Evolutionary conservation across 1,284 basidiomycete species (phyloP).

Genomic region (Trichosporon ovoides): DNA sequence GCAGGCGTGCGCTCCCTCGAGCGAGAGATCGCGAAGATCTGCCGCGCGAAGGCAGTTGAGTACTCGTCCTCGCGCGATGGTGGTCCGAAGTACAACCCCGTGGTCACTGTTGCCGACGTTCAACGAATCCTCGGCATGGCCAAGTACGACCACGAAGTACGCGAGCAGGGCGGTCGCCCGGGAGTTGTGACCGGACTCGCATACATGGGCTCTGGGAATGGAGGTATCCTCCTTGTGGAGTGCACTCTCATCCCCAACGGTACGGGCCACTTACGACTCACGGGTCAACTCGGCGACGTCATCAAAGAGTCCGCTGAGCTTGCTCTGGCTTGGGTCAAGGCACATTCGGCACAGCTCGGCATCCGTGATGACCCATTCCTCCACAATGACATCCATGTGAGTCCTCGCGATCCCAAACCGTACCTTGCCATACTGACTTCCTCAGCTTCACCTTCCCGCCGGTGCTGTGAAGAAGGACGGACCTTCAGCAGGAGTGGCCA

Average conservation of each 20-base stretch:
- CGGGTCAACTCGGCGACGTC: conserved; percentile 95
- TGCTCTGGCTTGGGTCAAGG: conserved; percentile 84
- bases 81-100: conserved; percentile 55
- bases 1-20: conserved; percentile 90
- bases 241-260: conserved; percentile 37
- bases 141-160: conserved; percentile 68
- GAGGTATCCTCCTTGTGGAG: conserved; percentile 63
- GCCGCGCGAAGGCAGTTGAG: conserved; percentile 80
- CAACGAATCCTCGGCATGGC: conserved; percentile 77
- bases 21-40: conserved; percentile 76
- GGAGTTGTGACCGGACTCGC: conserved; percentile 44
- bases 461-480: conserved; percentile 96
- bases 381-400: conserved; percentile 64
- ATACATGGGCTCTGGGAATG: conserved; percentile 65
- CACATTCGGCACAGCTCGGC: conserved; percentile 75
- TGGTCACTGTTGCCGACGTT: conserved; percentile 67
- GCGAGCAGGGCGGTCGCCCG: conserved; percentile 28
- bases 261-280: conserved; percentile 49
- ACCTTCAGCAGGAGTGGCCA: conserved; percentile 87
- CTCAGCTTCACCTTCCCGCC: conserved; percentile 88
- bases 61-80: conserved; percentile 55
- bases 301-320: conserved; percentile 95
- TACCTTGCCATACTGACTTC: too few relatives aligned
- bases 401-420: too few relatives aligned
- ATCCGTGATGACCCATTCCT: conserved; percentile 38